Conservation (phyloP, 2,329 filamentous ascomycete species). For the Hymenoscyphus fructigenus region DNA sequence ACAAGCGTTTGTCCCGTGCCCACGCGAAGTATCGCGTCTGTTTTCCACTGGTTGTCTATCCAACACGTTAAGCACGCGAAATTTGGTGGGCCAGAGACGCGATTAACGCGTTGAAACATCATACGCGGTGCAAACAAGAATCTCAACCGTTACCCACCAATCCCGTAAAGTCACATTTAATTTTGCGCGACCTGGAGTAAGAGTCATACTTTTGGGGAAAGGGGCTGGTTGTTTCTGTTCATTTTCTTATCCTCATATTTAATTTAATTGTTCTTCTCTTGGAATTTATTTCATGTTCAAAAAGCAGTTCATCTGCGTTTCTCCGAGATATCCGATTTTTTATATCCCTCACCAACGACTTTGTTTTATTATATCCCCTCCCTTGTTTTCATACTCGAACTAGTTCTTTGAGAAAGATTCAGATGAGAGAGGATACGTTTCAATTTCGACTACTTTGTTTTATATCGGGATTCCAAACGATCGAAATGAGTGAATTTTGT, state of each 20-base stretch:
- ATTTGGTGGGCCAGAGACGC: neutral
- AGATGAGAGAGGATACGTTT: conserved; percentile 6
- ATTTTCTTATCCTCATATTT: neutral
- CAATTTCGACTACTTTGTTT: conserved; percentile 5
- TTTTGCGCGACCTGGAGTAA: neutral
- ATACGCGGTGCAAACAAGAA: conserved; percentile 6
- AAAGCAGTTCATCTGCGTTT: neutral
- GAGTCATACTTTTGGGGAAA: conserved; percentile 7
- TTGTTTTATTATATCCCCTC: neutral
- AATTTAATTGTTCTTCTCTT: neutral
- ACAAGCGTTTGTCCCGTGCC: conserved; percentile 1
- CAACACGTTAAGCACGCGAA: conserved; percentile 3
- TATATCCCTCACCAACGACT: neutral
- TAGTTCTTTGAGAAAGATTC: neutral
- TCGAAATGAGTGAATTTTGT: conserved; percentile 7
- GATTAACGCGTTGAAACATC: conserved; percentile 8
- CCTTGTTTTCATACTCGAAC: neutral
- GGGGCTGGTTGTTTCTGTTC: neutral
- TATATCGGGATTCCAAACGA: neutral
- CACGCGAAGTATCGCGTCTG: conserved; percentile 4
- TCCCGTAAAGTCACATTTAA: conserved; percentile 4
- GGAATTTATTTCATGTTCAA: neutral
- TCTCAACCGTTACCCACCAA: neutral
- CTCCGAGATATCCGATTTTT: neutral
- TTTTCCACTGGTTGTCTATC: neutral